These are phyloP conservation scores for Glycine soja DNA, from an alignment of 306 rosid genomes.

Conservation along the genomic window DNA sequence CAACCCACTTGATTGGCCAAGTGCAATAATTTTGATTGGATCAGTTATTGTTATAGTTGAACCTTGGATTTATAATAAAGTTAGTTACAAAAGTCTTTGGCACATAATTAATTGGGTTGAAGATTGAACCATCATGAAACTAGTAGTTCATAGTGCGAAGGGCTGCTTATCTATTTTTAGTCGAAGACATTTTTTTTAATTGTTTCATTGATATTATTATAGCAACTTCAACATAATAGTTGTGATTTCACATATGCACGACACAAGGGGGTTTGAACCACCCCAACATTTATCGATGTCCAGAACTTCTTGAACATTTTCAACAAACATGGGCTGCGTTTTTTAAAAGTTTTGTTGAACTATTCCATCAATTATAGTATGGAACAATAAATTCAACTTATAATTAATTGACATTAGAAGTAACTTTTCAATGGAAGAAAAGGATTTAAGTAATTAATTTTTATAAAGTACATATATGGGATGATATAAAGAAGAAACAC, in stretches of 20 bases:
- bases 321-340: not conserved
- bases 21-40: constrained; percentile 48
- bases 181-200: constrained; percentile 4
- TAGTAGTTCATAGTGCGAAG: constrained; percentile 19
- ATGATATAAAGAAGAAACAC: constrained; percentile 7
- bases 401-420: not conserved
- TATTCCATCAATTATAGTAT: not conserved
- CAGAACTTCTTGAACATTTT: constrained; percentile 15
- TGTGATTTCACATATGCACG: not conserved
- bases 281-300: not conserved
- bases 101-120: constrained; percentile 21
- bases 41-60: constrained; percentile 10
- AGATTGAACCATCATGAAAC: not conserved
- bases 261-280: constrained; percentile 18
- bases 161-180: constrained; percentile 12
- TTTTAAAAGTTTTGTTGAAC: constrained; percentile 26
- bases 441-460: not conserved
- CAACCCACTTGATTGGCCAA: constrained; percentile 99
- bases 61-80: constrained; percentile 27
- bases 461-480: not conserved
- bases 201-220: constrained; percentile 10
- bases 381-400: not conserved
- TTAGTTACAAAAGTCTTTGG: constrained; percentile 1
- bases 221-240: not conserved
- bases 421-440: constrained; percentile 3